Conservation (phyloP, 768 basidiomycete species). For the Auriculariales sp. region DNA sequence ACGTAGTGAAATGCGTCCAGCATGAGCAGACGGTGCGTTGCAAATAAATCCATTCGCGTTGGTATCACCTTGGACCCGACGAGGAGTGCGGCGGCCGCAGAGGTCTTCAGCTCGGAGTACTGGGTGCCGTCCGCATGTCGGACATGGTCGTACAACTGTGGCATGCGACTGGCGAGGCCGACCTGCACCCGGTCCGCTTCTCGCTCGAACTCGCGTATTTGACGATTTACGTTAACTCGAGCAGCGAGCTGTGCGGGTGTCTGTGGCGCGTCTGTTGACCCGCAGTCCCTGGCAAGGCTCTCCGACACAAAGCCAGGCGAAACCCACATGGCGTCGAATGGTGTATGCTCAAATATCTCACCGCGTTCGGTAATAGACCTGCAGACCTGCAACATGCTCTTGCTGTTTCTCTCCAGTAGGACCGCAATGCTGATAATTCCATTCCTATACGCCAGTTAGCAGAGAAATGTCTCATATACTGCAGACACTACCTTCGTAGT, state of each 20-base stretch:
- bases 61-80: conserved; percentile 19
- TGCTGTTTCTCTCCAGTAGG: conserved; percentile 2
- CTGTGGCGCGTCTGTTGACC: conserved; percentile 16
- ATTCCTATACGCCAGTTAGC: conserved; percentile 6
- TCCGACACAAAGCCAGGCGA: conserved; percentile 40
- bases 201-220: conserved; percentile 38
- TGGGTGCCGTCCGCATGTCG: conserved; percentile 29
- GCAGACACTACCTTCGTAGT: conserved; percentile 8
- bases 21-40: conserved; percentile 55
- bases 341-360: conserved; percentile 33
- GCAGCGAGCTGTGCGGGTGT: conserved; percentile 32
- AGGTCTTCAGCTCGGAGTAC: conserved; percentile 42
- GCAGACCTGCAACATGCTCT: not conserved
- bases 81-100: conserved; percentile 35
- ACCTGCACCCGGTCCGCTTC: conserved; percentile 28
- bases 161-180: conserved; percentile 15
- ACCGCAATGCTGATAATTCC: conserved; percentile 5
- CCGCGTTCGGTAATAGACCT: conserved; percentile 26
- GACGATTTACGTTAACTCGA: conserved; percentile 47
- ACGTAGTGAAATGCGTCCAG: conserved; percentile 35
- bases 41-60: conserved; percentile 28
- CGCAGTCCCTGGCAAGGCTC: conserved; percentile 36
- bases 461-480: not conserved
- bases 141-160: conserved; percentile 27
- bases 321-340: conserved; percentile 42